Percentiles rank a stretch among this genome's conserved stretches.
These are phyloP conservation scores for Fusarium oligoseptatum DNA, from an alignment of 2,329 filamentous ascomycete species.

Conservation along the genomic window DNA sequence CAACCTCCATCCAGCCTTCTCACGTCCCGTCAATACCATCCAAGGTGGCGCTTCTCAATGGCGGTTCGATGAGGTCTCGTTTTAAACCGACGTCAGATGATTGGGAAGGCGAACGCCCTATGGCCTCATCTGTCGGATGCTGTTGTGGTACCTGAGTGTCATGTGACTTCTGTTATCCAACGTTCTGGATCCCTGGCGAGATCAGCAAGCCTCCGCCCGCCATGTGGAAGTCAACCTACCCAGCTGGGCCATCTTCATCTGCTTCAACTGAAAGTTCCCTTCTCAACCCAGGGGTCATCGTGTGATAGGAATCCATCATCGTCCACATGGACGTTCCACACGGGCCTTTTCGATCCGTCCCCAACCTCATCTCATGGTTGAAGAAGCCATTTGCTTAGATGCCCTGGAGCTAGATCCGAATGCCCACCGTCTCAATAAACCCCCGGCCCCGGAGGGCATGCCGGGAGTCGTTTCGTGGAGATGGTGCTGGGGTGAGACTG, in stretches of 20 bases:
- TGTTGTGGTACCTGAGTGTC: conserved; percentile 19
- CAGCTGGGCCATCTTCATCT: conserved; percentile 9
- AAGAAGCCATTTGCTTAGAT: conserved; percentile 11
- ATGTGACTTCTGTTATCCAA: conserved; percentile 37
- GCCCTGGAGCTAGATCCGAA: conserved; percentile 29
- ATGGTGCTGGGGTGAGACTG: conserved; percentile 21
- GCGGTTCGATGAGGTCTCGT: conserved; percentile 10
- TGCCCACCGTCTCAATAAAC: conserved; percentile 18
- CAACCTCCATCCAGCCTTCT: conserved; percentile 29
- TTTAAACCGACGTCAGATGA: conserved; percentile 17
- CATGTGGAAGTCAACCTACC: conserved; percentile 28
- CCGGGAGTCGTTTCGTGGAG: conserved; percentile 34
- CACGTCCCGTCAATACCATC: conserved; percentile 22
- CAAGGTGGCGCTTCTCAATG: conserved; percentile 22
- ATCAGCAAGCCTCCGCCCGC: conserved; percentile 30
- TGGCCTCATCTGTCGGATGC: conserved; percentile 25
- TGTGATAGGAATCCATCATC: conserved; percentile 17
- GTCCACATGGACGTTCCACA: conserved; percentile 13
- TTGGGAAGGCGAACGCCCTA: conserved; percentile 11
- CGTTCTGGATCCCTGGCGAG: conserved; percentile 14
- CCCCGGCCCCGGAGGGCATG: conserved; percentile 33
- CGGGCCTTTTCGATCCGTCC: conserved; percentile 25
- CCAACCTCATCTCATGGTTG: conserved; percentile 14
- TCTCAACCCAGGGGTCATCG: conserved; percentile 17
- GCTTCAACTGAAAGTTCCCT: conserved; percentile 16